Evolutionary conservation across 495 filamentous ascomycete genomes (phyloP).

Genomic region (Cercophora samala): DNA sequence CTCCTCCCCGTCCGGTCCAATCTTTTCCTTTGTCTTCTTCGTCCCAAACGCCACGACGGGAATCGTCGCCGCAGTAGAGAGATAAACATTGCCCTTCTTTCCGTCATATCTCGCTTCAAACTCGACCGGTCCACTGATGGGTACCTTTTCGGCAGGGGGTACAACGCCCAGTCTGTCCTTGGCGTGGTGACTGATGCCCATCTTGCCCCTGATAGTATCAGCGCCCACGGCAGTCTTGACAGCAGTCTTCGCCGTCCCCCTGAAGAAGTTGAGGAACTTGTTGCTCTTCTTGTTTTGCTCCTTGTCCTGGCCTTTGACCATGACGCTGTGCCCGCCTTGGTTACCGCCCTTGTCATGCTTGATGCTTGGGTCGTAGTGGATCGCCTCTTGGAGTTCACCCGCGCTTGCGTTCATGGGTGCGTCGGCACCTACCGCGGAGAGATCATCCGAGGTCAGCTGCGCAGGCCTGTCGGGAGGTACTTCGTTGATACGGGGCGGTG

Average conservation of each 20-base stretch:
- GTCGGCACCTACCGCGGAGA: constrained; percentile 39
- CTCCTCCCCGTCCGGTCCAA: constrained; percentile 44
- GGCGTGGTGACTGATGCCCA: constrained; percentile 59
- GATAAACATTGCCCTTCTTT: constrained; percentile 66
- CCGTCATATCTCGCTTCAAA: constrained; percentile 72
- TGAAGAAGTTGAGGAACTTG: constrained; percentile 64
- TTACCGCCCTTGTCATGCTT: constrained; percentile 31
- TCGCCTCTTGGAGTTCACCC: constrained; percentile 44
- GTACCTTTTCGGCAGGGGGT: constrained; percentile 42
- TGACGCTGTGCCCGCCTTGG: constrained; percentile 42
- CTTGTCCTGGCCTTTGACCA: constrained; percentile 39
- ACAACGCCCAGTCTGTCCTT: constrained; percentile 70
- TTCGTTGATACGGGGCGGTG: constrained; percentile 60
- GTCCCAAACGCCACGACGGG: constrained; percentile 59
- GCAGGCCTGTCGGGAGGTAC: constrained; percentile 53
- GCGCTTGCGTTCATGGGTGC: constrained; percentile 41
- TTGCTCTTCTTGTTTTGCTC: constrained; percentile 44
- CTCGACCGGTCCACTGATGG: constrained; percentile 62
- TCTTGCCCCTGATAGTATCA: constrained; percentile 63
- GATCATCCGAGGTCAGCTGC: constrained; percentile 45
- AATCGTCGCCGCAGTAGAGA: constrained; percentile 58
- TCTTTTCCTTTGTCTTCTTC: constrained; percentile 36
- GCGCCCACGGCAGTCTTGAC: constrained; percentile 67
- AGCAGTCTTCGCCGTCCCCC: constrained; percentile 61
- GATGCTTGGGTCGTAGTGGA: constrained; percentile 37